Base-by-base conservation (phyloP, 495 filamentous ascomycete genomes). In the Monascus purpureus region DNA sequence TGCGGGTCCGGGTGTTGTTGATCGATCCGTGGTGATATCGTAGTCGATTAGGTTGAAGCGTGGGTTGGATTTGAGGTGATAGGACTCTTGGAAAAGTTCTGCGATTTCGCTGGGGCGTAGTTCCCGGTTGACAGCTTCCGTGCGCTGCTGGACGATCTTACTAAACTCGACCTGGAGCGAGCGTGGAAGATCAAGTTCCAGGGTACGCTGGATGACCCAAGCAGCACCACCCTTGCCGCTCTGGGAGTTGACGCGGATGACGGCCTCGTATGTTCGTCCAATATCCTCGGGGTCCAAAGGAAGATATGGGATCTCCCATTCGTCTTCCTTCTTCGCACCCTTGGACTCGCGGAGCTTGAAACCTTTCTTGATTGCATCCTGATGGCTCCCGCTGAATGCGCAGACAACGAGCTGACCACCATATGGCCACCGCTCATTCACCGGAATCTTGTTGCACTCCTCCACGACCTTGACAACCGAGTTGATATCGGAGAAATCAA, bases 301-400 rank as follows among this genome's bases (percentile, higher is more conserved):
- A 19, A 97, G 79, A 51, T 95, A 97, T 2, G 88, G 90, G 28
- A 97, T 68, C 29, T 67, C 50, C 75, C 75, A 80, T 16, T 59
- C 59, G 34, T 73, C 69, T 14, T 86, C 72, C 33, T 74, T 61
- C 5, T 56, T 60, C 31, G 69, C 67, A 22, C 65, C 68, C 0
- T 60, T 51, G 18, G 67, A 53, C 49, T 86, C 66, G 28, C 88
- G 76, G 15, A 63, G 47, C 40, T 77, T 68, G 64, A 96, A 95
- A 8, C 90, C 88, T 63, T 96, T 96, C 63, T 93, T 93, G 61
- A 97, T 95, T 23, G 90, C 90, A 45, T 96, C 90, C 61, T 97
- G 87, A 53, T 95, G 88, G 17, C 80, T 85, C 27, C 87, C 85
- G 46, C 77, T 82, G 61, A 93, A 93, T 12, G 84, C 82, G 50